Conservation (phyloP, 208 protist species). For the Lotmaria passim region DNA sequence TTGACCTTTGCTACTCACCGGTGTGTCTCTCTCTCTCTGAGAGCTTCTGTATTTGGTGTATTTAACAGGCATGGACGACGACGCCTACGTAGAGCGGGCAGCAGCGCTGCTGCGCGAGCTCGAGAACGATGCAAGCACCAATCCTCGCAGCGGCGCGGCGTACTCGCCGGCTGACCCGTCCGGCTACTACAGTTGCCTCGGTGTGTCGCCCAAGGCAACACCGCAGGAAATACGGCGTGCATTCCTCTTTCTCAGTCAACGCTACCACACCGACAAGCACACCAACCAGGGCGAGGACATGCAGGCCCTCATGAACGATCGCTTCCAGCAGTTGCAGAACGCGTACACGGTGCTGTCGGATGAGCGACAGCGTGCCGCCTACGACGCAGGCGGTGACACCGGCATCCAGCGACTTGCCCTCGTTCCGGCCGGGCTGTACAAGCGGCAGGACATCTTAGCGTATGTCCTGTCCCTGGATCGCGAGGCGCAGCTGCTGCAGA, state of each 20-base stretch:
- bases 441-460: constrained; percentile 53
- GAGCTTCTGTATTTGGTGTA: too few species aligned
- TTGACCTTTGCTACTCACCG: too few species aligned
- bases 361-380: constrained; percentile 71
- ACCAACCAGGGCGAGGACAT: constrained; percentile 35
- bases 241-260: constrained; percentile 79
- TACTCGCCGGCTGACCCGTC: constrained; percentile 42
- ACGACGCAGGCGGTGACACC: constrained; percentile 62
- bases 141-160: neutral
- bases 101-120: constrained; percentile 28
- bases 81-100: constrained; percentile 26
- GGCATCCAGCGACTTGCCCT: constrained; percentile 64
- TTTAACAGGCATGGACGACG: constrained; percentile 28
- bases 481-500: constrained; percentile 57
- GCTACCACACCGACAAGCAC: constrained; percentile 91
- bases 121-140: constrained; percentile 23
- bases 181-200: constrained; percentile 84
- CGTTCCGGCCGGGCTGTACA: constrained; percentile 48
- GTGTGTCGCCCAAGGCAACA: constrained; percentile 52
- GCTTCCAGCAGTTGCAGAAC: constrained; percentile 81
- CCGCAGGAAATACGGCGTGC: constrained; percentile 73
- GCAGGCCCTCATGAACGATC: constrained; percentile 72
- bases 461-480: constrained; percentile 71
- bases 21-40: constrained; percentile 3
- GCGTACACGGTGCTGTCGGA: constrained; percentile 85